These are phyloP conservation scores for Penicillium sp. DNA, from an alignment of 2,329 filamentous ascomycete species.

Conservation along the genomic window DNA sequence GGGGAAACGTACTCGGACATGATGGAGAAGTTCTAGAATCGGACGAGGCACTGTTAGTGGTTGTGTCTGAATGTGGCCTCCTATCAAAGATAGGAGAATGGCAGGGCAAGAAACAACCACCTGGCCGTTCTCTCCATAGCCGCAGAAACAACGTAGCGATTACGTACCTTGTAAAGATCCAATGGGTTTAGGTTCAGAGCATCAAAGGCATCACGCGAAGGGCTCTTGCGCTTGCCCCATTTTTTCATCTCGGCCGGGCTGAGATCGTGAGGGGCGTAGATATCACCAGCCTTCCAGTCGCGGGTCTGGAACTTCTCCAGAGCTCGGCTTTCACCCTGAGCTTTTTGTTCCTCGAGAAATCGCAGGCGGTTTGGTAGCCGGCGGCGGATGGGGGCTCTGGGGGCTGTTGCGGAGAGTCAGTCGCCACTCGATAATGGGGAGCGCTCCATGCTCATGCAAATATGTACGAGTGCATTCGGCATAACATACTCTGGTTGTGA, in stretches of 20 bases:
- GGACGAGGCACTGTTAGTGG: slow-evolving; percentile 16
- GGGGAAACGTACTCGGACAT: slow-evolving; percentile 86
- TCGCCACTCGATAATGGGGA: neutral
- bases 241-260: slow-evolving; percentile 78
- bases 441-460: no score
- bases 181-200: slow-evolving; percentile 78
- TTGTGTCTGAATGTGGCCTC: neutral
- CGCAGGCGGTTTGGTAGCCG: slow-evolving; percentile 40
- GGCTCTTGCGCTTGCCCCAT: slow-evolving; percentile 67
- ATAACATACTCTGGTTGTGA: slow-evolving; percentile 29
- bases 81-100: no score
- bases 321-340: slow-evolving; percentile 44
- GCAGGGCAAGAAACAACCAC: neutral
- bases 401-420: slow-evolving; percentile 21
- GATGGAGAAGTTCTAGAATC: slow-evolving; percentile 83
- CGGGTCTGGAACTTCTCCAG: slow-evolving; percentile 60
- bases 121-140: neutral
- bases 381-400: slow-evolving; percentile 34
- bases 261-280: slow-evolving; percentile 91
- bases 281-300: slow-evolving; percentile 76
- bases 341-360: slow-evolving; percentile 46
- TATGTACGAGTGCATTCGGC: neutral
- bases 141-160: neutral
- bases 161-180: slow-evolving; percentile 80
- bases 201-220: slow-evolving; percentile 76